Conservation (phyloP, 208 protist genomes). For the Borovskyia barvae region DNA sequence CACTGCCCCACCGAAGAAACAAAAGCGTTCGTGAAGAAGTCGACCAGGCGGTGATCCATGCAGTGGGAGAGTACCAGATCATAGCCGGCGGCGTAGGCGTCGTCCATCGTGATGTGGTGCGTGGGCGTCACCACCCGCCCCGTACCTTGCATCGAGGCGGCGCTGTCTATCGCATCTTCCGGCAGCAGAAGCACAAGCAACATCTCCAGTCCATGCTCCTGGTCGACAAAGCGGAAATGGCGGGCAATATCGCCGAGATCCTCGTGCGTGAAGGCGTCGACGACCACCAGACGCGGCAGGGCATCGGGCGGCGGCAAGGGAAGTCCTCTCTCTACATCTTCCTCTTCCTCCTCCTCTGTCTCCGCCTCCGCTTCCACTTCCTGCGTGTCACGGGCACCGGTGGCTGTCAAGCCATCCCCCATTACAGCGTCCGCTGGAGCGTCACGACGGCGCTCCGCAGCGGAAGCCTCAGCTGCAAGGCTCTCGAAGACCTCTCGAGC, state of each 20-base stretch:
- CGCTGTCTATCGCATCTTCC: constrained; percentile 1
- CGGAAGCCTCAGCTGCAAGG: not conserved
- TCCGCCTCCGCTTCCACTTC: not conserved
- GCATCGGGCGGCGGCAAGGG: constrained; percentile 33
- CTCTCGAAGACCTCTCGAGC: constrained; percentile 1
- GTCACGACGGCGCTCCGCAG: no score
- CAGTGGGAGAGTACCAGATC: constrained; percentile 74
- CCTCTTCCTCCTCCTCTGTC: not conserved
- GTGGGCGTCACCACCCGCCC: constrained; percentile 53
- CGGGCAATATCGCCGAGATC: constrained; percentile 62
- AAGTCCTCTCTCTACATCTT: constrained; percentile 16
- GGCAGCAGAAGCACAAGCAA: constrained; percentile 70
- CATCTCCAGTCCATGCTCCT: constrained; percentile 58
- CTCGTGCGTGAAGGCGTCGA: constrained; percentile 85
- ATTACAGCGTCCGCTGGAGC: no score
- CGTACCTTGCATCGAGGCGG: constrained; percentile 35
- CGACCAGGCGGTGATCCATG: constrained; percentile 79
- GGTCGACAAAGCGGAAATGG: constrained; percentile 68
- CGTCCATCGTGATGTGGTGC: constrained; percentile 41
- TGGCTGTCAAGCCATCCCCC: no score
- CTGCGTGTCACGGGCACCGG: not conserved
- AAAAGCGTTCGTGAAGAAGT: constrained; percentile 70
- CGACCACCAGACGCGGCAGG: constrained; percentile 64
- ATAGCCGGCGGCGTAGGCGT: constrained; percentile 71
- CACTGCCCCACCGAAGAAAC: constrained; percentile 73